Evolutionary conservation across 2,329 filamentous ascomycete genomes (phyloP), one percentile per base, ranked within the genome.

Genomic region (Plenodomus lindquistii): DNA sequence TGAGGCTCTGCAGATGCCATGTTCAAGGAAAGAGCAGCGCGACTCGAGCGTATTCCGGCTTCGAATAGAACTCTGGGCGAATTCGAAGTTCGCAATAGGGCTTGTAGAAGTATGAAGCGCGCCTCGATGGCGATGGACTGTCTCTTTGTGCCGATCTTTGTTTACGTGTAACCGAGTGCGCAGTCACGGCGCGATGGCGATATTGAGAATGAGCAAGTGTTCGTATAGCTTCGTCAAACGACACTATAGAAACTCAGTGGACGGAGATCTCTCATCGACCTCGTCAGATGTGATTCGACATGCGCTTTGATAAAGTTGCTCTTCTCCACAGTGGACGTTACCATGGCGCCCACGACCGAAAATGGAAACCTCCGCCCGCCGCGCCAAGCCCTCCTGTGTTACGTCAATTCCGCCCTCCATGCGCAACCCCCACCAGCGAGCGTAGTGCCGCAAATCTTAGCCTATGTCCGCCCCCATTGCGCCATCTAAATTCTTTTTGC

Each of bases 401-500:
- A 48, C 48, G 54, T 52, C 48, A 42, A 45, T 41, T 36, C 19
- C 16, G 46, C 46, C 47, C 50, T 40, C 29, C 34, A 44, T 3
- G 13, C 24, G 24, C 37, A 39, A 40, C 43, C 62, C 57, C 60
- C 56, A 54, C 54, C 45, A 53, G 42, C 43, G 42, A 40, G 51
- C 35, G 42, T 16, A 42, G 49, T 54, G 52, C 47, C 44, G 46
- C 46, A 48, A 46, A 52, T 52, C 50, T 42, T 53, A 57, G 56
- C 47, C 45, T 47, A 67, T 66, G 63, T 57, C 52, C 48, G 50
- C 53, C 42, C 56, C 27, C 40, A 54, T 59, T 48, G 50, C 59
- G 56, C 62, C 58, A 60, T 65, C 50, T 48, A 63, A 52, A 58
- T 63, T 62, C 62, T 60, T 67, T 49, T 57, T 69, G 47, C 52